Conservation (phyloP, 2,329 filamentous ascomycete species). For the Fusarium goolgardi region DNA sequence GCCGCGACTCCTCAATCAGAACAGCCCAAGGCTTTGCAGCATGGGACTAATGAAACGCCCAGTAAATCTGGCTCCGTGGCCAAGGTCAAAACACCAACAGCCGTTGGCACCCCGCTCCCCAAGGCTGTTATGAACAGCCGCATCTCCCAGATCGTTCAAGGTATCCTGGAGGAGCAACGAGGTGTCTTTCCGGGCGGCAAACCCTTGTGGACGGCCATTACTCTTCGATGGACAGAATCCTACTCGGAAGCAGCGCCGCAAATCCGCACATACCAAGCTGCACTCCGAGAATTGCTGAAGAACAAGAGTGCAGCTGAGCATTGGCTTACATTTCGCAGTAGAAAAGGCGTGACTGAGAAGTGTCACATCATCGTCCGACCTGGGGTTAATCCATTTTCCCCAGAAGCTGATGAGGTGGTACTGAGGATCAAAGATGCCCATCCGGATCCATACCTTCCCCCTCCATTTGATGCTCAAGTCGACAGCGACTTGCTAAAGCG, state of each 20-base stretch:
- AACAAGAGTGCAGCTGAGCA: slow-evolving; percentile 54
- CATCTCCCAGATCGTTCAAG: slow-evolving; percentile 46
- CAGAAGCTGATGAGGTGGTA: slow-evolving; percentile 57
- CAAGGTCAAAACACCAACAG: slow-evolving; percentile 20
- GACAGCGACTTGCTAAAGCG: slow-evolving; percentile 41
- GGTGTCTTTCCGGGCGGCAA: slow-evolving; percentile 65
- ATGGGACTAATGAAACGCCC: background rate
- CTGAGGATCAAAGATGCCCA: slow-evolving; percentile 61
- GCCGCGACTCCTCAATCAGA: slow-evolving; percentile 1
- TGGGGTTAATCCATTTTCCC: slow-evolving; percentile 56
- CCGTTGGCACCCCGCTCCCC: slow-evolving; percentile 29
- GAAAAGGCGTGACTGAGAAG: slow-evolving; percentile 57
- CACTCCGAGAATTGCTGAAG: slow-evolving; percentile 55
- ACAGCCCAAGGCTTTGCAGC: background rate
- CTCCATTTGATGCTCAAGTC: slow-evolving; percentile 38
- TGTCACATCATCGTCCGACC: slow-evolving; percentile 59
- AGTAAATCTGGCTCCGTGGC: background rate
- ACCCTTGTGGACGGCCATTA: slow-evolving; percentile 61
- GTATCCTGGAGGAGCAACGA: slow-evolving; percentile 48
- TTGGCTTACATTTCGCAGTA: slow-evolving; percentile 58
- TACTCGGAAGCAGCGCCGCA: slow-evolving; percentile 57
- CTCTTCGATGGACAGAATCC: slow-evolving; percentile 58
- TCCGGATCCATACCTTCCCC: slow-evolving; percentile 51
- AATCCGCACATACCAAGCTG: slow-evolving; percentile 54
- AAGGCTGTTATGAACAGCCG: slow-evolving; percentile 33